A percentile compares a stretch with the other conserved stretches of the same genome.
These are phyloP conservation scores for Lactarius psammicola DNA, from an alignment of 768 basidiomycete genomes.

Conservation along the genomic window DNA sequence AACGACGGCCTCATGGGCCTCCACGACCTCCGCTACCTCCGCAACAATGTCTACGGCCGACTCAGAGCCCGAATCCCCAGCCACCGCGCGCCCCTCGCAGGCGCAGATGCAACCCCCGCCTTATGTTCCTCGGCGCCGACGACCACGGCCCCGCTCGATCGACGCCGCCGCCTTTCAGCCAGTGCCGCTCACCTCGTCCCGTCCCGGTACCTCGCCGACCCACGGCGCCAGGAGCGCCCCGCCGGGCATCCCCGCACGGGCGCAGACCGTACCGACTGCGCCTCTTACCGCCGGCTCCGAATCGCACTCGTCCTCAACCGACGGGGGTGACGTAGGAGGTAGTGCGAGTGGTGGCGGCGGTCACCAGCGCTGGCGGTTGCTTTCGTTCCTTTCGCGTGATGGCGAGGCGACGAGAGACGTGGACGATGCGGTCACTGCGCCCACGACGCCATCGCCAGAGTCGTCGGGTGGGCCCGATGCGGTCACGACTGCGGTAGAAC, in stretches of 20 bases:
- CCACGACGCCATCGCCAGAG: not conserved
- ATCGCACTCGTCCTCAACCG: not conserved
- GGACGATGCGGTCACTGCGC: not conserved
- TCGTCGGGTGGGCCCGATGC: not conserved
- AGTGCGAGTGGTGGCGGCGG: not conserved
- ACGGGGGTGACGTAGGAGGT: not conserved
- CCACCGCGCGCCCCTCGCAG: not conserved
- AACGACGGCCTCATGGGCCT: not conserved
- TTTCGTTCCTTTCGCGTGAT: slow-evolving; percentile 26
- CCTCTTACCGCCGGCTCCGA: not conserved
- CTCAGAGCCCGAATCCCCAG: slow-evolving; percentile 1
- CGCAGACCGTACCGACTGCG: not conserved
- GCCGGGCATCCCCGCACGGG: not conserved
- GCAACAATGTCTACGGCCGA: not conserved
- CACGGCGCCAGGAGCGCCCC: not conserved
- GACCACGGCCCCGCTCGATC: slow-evolving; percentile 24
- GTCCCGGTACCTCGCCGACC: not conserved
- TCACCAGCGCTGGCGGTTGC: slow-evolving; percentile 26
- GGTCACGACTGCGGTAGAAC: slow-evolving; percentile 19
- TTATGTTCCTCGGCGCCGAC: slow-evolving; percentile 20
- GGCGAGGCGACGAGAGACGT: slow-evolving; percentile 8
- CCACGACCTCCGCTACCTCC: not conserved
- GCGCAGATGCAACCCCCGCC: not conserved
- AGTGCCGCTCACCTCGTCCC: not conserved
- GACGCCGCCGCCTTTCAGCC: slow-evolving; percentile 13